Conservation (phyloP, 2,329 filamentous ascomycete genomes). For the Fusarium succisae region DNA sequence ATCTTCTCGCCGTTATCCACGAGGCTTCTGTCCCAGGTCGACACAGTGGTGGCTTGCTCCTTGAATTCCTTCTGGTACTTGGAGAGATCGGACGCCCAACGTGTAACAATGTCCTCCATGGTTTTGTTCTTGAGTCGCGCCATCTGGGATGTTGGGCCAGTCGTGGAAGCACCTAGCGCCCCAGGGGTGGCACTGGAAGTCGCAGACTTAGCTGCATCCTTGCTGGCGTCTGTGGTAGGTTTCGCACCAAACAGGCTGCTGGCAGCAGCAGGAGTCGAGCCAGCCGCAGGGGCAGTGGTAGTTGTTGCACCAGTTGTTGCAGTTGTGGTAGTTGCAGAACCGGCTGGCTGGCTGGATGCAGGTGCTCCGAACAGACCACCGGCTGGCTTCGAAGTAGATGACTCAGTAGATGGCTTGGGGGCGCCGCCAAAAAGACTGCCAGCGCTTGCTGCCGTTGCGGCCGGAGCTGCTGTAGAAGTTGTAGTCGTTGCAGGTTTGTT, state of each 20-base stretch:
- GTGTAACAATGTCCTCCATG: conserved; percentile 98
- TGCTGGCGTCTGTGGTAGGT: conserved; percentile 43
- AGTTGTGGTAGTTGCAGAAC: conserved; percentile 41
- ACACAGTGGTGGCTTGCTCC: conserved; percentile 85
- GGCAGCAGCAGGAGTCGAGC: conserved; percentile 46
- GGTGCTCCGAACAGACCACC: conserved; percentile 41
- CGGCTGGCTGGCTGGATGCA: conserved; percentile 29
- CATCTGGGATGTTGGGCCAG: conserved; percentile 82
- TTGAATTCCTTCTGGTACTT: conserved; percentile 99
- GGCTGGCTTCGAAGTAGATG: conserved; percentile 36
- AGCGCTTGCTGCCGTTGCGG: conserved; percentile 37
- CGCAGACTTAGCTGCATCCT: conserved; percentile 44
- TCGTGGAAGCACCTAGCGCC: conserved; percentile 75
- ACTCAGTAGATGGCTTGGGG: conserved; percentile 36
- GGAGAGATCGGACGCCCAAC: conserved; percentile 93
- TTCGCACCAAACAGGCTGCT: conserved; percentile 49
- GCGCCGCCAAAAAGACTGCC: conserved; percentile 39
- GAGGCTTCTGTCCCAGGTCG: conserved; percentile 89
- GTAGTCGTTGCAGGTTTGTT: conserved; percentile 44
- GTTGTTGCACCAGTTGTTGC: conserved; percentile 32
- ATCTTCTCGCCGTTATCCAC: conserved; percentile 97
- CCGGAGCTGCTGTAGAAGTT: conserved; percentile 42
- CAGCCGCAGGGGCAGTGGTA: conserved; percentile 41
- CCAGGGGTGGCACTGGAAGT: conserved; percentile 47
- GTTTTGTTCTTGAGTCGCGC: conserved; percentile 97